Conservation (phyloP, 352 stramenopile species). For the Elongisporangium prolatum region DNA sequence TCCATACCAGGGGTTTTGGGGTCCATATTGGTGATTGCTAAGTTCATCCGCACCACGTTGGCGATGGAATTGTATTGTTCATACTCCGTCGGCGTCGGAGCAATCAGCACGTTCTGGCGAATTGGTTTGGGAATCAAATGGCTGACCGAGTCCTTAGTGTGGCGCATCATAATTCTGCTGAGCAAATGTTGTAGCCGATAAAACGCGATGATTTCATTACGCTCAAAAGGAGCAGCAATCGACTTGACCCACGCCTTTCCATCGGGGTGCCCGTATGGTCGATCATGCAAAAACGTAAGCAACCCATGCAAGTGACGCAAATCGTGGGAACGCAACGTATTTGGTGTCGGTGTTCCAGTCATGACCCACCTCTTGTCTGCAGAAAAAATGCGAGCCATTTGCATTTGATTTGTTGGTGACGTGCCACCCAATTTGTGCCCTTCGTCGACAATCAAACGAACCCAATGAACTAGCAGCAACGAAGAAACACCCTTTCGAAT, state of each 20-base stretch:
- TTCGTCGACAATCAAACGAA: constrained; percentile 95
- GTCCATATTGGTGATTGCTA: constrained; percentile 78
- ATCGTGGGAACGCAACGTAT: constrained; percentile 78
- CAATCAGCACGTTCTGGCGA: constrained; percentile 43
- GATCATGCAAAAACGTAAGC: constrained; percentile 88
- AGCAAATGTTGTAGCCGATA: constrained; percentile 81
- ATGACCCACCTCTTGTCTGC: constrained; percentile 94
- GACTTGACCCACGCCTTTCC: constrained; percentile 73
- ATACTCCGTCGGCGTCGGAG: constrained; percentile 66
- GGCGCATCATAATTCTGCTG: constrained; percentile 91
- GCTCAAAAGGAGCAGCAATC: constrained; percentile 71
- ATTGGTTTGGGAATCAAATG: constrained; percentile 52
- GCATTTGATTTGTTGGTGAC: constrained; percentile 60
- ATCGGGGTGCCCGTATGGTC: constrained; percentile 74
- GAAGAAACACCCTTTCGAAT: constrained; percentile 46
- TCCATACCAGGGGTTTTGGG: constrained; percentile 44
- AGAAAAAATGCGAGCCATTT: constrained; percentile 76
- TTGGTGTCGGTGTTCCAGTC: constrained; percentile 95
- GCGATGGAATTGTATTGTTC: constrained; percentile 70
- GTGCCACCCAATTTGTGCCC: constrained; percentile 90
- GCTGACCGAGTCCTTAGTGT: constrained; percentile 91
- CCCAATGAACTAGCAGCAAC: constrained; percentile 65
- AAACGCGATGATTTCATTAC: constrained; percentile 46
- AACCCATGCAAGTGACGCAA: constrained; percentile 89
- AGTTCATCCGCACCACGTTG: constrained; percentile 53